Base-by-base conservation (phyloP, 495 filamentous ascomycete genomes). In the Cladorrhinum samala region DNA sequence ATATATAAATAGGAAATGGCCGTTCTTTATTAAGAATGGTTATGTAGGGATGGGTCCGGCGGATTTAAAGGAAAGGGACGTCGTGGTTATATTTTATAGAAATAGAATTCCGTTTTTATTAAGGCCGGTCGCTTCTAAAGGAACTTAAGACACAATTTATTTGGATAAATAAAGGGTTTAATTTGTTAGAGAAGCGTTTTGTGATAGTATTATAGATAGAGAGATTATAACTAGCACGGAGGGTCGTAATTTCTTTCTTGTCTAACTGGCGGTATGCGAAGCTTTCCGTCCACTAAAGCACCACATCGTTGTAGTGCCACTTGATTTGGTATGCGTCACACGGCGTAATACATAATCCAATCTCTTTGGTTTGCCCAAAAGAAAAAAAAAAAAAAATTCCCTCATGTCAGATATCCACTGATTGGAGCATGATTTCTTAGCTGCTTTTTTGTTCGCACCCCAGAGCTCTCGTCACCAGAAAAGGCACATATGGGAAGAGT, bases 131-230 rank as follows among this genome's bases (percentile, higher is more conserved):
- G n/a, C n/a, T n/a, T n/a, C n/a, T n/a, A n/a, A n/a, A n/a, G 18
- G 41, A 19, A 43, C 4, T n/a, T 11, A 9, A 9, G 41, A 11
- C 11, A n/a, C n/a, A n/a, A n/a, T n/a, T 6, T 14, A 39, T 1
- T n/a, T 14, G 5, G 39, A 50, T 20, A 18, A 53, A 1, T n/a
- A 20, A 0, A 39, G 17, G 11, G 49, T 38, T 38, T 14, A 17
- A 1, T 47, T 60, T 23, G 20, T 56, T 4, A 53, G 57, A 1
- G 57, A 60, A 25, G 57, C 57, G 1, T 60, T 53, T 36, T 56
- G 53, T 40, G 43, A 60, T 44, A 53, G 57, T 4, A 50, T 60
- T 1, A 60, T 60, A 53, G 57, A 60, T 37, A 45, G 54, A 9
- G 57, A 60, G 47, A 9, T 55, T 47, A 23, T 23, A 3, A 11